phyloP scores from a whole-genome alignment of 2,329 filamentous ascomycete species.

The Chaetomium sp. region DNA sequence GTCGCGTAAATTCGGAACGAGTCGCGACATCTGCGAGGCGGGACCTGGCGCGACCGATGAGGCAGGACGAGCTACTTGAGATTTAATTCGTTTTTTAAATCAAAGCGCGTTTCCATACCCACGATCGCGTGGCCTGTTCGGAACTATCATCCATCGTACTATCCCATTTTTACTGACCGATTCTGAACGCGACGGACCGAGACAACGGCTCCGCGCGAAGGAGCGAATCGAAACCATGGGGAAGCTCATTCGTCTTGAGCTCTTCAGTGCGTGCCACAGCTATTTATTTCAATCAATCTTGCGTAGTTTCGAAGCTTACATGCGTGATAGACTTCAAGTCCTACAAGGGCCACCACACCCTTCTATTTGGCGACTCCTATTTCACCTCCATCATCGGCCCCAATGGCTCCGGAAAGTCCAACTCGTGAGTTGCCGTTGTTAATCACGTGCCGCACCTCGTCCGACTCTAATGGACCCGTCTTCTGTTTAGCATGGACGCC shows the following conservation, averaged over 20 bases:
- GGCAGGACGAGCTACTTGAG: slow-evolving; percentile 9
- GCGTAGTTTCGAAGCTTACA: slow-evolving; percentile 22
- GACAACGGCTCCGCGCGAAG: slow-evolving; percentile 24
- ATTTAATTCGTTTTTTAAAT: slow-evolving; percentile 16
- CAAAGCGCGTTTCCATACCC: slow-evolving; percentile 26
- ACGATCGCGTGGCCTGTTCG: slow-evolving; percentile 13
- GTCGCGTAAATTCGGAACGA: slow-evolving; percentile 32
- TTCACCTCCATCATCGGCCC: slow-evolving; percentile 99
- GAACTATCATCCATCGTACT: slow-evolving; percentile 20
- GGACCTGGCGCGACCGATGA: slow-evolving; percentile 24
- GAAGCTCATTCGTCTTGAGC: slow-evolving; percentile 90
- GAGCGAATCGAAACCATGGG: slow-evolving; percentile 67
- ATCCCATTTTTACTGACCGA: neutral
- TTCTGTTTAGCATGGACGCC: slow-evolving; percentile 79
- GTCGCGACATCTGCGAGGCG: slow-evolving; percentile 27
- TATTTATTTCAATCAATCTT: slow-evolving; percentile 3
- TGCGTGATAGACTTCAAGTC: slow-evolving; percentile 85
- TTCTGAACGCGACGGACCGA: slow-evolving; percentile 25
- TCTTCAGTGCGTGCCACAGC: slow-evolving; percentile 70
- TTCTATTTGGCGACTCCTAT: slow-evolving; percentile 96
- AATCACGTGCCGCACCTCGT: slow-evolving; percentile 15
- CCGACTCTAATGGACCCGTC: slow-evolving; percentile 32
- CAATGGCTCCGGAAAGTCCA: slow-evolving; percentile 99
- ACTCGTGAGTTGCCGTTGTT: slow-evolving; percentile 65
- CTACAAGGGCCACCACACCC: slow-evolving; percentile 93